phyloP scores from a whole-genome alignment of 306 rosid genomes.

The Astragalus glycyphyllos region DNA sequence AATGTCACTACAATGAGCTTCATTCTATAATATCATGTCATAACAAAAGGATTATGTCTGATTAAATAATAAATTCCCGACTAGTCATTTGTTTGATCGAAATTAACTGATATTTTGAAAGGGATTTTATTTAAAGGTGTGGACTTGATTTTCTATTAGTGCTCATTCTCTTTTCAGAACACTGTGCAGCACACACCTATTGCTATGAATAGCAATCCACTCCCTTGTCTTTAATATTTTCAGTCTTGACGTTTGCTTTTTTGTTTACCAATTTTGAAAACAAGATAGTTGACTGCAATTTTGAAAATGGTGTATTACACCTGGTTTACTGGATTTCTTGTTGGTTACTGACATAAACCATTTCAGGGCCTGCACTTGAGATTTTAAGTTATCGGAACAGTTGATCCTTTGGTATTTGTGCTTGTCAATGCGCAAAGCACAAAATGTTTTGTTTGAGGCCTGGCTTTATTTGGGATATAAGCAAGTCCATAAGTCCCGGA shows the following conservation, averaged over 20 bases:
- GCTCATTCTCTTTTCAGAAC: background rate
- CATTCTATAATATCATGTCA: background rate
- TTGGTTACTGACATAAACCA: slow-evolving; percentile 1
- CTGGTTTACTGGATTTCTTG: slow-evolving; percentile 10
- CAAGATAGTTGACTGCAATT: background rate
- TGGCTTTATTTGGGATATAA: slow-evolving; percentile 12
- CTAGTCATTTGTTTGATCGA: slow-evolving; percentile 22
- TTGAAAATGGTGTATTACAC: slow-evolving; percentile 12
- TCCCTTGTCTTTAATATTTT: slow-evolving; percentile 4
- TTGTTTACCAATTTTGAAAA: background rate
- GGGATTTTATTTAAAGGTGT: no score
- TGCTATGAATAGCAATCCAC: slow-evolving; percentile 7
- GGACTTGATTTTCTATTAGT: no score
- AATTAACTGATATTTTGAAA: slow-evolving; percentile 33
- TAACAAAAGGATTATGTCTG: slow-evolving; percentile 11
- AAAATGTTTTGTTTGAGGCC: slow-evolving; percentile 8
- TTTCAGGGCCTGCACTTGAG: background rate
- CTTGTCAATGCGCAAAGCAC: no score
- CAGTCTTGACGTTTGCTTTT: background rate
- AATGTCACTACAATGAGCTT: background rate
- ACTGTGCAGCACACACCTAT: slow-evolving; percentile 16
- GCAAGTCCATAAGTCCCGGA: slow-evolving; percentile 1
- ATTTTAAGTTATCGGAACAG: slow-evolving; percentile 19
- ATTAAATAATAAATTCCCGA: slow-evolving; percentile 14
- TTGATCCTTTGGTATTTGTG: slow-evolving; percentile 19